Percentiles rank a stretch among this genome's conserved stretches.
Conservation (phyloP, 805 yeast species). For the Candida hungchunana region DNA sequence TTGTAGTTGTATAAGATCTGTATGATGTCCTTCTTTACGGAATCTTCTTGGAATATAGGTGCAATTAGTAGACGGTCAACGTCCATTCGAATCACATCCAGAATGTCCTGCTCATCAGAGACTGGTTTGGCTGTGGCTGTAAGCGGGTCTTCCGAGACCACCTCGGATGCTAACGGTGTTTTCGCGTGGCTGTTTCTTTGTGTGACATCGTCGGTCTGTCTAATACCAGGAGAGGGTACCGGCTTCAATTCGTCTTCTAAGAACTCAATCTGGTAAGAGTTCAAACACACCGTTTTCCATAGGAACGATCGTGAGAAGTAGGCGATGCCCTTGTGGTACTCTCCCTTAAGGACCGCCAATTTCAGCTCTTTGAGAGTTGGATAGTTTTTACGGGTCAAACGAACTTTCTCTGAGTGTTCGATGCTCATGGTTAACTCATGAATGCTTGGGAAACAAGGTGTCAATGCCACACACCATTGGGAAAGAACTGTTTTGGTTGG, state of each 20-base stretch:
- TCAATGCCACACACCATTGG: too few relatives aligned
- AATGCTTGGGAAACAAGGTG: too few relatives aligned
- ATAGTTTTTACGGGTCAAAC: slow-evolving; percentile 17
- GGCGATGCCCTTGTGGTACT: slow-evolving; percentile 16
- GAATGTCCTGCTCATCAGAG: slow-evolving; percentile 10
- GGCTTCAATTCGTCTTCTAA: slow-evolving; percentile 17
- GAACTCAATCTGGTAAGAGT: slow-evolving; percentile 19
- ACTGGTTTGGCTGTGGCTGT: neutral
- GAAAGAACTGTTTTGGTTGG: too few relatives aligned
- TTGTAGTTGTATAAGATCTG: slow-evolving; percentile 25
- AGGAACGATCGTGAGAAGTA: slow-evolving; percentile 21
- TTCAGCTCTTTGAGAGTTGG: slow-evolving; percentile 19
- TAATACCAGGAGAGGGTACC: slow-evolving; percentile 10
- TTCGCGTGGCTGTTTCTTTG: slow-evolving; percentile 6
- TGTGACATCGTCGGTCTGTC: neutral
- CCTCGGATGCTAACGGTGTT: slow-evolving; percentile 2
- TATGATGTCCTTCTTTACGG: slow-evolving; percentile 17
- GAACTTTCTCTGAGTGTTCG: slow-evolving; percentile 12
- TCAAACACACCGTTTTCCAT: slow-evolving; percentile 23
- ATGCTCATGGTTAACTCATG: slow-evolving; percentile 13
- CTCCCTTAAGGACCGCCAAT: slow-evolving; percentile 21
- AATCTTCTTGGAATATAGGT: slow-evolving; percentile 19
- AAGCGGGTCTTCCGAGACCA: slow-evolving; percentile 11
- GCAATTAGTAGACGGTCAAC: slow-evolving; percentile 26
- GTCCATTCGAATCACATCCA: slow-evolving; percentile 25